Percentiles rank a stretch among this genome's conserved stretches.
These are phyloP conservation scores for Hyaloscypha variabilis DNA, from an alignment of 495 filamentous ascomycete species.

Conservation along the genomic window DNA sequence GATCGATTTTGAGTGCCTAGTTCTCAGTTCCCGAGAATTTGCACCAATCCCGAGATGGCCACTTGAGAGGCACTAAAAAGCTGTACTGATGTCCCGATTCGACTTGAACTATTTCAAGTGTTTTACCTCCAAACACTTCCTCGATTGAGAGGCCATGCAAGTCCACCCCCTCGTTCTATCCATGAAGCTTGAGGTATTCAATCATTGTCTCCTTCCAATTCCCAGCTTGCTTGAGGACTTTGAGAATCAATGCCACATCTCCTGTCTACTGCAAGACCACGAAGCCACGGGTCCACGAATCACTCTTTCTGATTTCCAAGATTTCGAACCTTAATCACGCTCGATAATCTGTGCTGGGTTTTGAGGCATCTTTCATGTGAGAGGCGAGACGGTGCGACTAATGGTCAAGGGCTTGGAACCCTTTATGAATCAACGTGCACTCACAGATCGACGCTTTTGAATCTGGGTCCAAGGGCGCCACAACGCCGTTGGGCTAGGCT, in stretches of 20 bases:
- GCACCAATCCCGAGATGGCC: background rate
- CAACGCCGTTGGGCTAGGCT: background rate
- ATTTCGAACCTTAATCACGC: no score
- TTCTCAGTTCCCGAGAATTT: background rate
- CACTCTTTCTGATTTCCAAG: no score
- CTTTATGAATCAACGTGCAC: background rate
- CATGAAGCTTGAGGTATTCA: no score
- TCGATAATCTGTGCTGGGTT: no score
- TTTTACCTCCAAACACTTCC: background rate
- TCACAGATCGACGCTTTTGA: background rate
- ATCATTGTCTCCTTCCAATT: no score
- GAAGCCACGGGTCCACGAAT: no score
- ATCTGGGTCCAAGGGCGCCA: background rate
- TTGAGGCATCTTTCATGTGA: no score
- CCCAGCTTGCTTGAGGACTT: no score
- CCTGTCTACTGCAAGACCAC: no score
- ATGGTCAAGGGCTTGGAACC: background rate
- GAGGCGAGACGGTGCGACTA: background rate
- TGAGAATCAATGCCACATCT: no score
- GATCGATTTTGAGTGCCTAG: background rate
- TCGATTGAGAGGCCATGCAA: no score
- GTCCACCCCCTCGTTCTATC: no score
- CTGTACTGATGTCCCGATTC: background rate
- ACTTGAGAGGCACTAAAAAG: background rate
- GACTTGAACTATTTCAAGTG: background rate